Conservation (phyloP, 2,329 filamentous ascomycete genomes). For the Colletotrichum coccodes region DNA sequence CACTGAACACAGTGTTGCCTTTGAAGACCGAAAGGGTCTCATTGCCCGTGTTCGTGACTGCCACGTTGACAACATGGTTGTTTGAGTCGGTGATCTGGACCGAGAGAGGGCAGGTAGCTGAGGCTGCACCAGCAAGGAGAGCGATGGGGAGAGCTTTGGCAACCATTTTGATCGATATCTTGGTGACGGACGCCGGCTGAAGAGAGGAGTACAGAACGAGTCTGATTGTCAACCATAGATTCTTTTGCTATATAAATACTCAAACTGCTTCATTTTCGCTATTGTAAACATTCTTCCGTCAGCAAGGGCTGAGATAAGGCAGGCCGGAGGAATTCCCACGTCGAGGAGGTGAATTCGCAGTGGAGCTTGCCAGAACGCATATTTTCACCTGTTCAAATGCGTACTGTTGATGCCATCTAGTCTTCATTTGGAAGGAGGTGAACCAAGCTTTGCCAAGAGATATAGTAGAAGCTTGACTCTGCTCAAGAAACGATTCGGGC, state of each 20-base stretch:
- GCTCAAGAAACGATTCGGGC: conserved; percentile 9
- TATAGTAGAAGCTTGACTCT: neutral
- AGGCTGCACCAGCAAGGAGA: conserved; percentile 26
- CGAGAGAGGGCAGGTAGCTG: conserved; percentile 26
- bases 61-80: conserved; percentile 26
- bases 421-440: conserved; percentile 17
- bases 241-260: neutral
- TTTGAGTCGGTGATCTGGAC: conserved; percentile 21
- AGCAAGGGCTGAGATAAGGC: conserved; percentile 15
- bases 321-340: conserved; percentile 18
- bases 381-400: neutral
- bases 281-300: neutral
- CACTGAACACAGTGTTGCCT: conserved; percentile 30
- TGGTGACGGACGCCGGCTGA: neutral
- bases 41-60: conserved; percentile 28
- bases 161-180: conserved; percentile 19
- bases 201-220: neutral
- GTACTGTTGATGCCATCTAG: neutral
- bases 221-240: neutral
- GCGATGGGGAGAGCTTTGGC: conserved; percentile 27
- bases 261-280: neutral
- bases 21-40: conserved; percentile 28
- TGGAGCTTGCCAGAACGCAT: neutral
- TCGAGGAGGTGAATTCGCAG: conserved; percentile 15
- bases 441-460: neutral